Evolutionary conservation across 1,139 yeast species (phyloP).

Genomic region (Suhomyces terraborum): DNA sequence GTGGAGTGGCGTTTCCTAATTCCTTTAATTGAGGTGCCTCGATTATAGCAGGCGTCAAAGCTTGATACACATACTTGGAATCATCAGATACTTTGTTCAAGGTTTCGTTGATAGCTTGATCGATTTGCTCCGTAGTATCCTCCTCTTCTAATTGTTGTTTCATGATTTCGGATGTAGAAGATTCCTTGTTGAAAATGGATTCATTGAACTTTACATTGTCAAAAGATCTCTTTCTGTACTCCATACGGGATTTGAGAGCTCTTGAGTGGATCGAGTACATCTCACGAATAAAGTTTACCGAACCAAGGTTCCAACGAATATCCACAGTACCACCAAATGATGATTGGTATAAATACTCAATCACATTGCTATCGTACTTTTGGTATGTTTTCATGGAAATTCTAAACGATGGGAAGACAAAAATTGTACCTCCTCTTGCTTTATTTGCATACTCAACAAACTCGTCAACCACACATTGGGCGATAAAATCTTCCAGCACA

Average conservation of each 20-base stretch:
- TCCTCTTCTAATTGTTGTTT: conserved; percentile 30
- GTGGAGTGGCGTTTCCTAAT: conserved; percentile 96
- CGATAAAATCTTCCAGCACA: conserved; percentile 48
- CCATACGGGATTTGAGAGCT: conserved; percentile 42
- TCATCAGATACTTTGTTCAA: conserved; percentile 64
- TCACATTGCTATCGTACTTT: conserved; percentile 43
- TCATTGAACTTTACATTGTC: conserved; percentile 16
- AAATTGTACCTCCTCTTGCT: conserved; percentile 78
- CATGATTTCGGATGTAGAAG: conserved; percentile 13
- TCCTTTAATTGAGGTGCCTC: conserved; percentile 90
- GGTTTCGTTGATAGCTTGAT: conserved; percentile 55
- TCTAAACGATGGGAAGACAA: conserved; percentile 74
- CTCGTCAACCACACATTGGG: conserved; percentile 49
- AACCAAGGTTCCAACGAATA: conserved; percentile 90
- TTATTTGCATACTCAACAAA: conserved; percentile 58
- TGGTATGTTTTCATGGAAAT: conserved; percentile 80
- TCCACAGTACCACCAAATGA: conserved; percentile 88
- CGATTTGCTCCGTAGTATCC: conserved; percentile 38
- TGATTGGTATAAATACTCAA: conserved; percentile 68
- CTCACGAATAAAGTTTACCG: conserved; percentile 86
- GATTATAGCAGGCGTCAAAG: conserved; percentile 75
- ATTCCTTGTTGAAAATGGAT: conserved; percentile 19
- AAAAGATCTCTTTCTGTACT: conserved; percentile 24
- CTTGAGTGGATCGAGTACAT: conserved; percentile 69
- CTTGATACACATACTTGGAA: conserved; percentile 59